A percentile compares a stretch with the other conserved stretches of the same genome.
phyloP scores from a whole-genome alignment of 2,329 filamentous ascomycete genomes.

The Colletotrichum sojae region DNA sequence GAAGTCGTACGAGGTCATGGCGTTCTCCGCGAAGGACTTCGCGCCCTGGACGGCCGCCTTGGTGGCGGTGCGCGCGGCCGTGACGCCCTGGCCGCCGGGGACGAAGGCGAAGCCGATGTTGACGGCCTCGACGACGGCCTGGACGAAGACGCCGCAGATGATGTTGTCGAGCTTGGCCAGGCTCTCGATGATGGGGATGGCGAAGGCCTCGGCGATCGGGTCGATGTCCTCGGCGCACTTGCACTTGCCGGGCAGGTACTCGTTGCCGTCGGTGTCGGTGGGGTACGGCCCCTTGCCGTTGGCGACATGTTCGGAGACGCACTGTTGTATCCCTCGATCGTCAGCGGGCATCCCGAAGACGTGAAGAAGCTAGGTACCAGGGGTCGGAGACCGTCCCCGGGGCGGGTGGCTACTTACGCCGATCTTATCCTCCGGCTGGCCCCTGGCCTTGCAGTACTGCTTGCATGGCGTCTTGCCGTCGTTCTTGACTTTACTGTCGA shows the following conservation, averaged over 20 bases:
- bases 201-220: constrained; percentile 7
- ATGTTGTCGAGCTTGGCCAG: constrained; percentile 4
- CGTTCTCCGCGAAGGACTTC: constrained; percentile 9
- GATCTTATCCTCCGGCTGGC: too few species aligned
- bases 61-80: neutral
- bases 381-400: too few species aligned
- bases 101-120: constrained; percentile 1
- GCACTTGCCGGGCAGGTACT: neutral
- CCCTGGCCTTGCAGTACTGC: too few species aligned
- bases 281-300: neutral
- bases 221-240: constrained; percentile 6
- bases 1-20: neutral
- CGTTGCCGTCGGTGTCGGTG: neutral
- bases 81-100: neutral
- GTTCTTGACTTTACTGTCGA: too few species aligned
- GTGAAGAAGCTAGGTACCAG: too few species aligned
- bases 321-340: neutral
- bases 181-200: neutral
- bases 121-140: neutral
- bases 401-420: too few species aligned
- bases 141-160: neutral
- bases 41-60: neutral
- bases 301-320: neutral
- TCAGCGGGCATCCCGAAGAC: too few species aligned
- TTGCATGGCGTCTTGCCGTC: too few species aligned